phyloP scores from a whole-genome alignment of 78 protist species.

The Isochrysis galbana region DNA sequence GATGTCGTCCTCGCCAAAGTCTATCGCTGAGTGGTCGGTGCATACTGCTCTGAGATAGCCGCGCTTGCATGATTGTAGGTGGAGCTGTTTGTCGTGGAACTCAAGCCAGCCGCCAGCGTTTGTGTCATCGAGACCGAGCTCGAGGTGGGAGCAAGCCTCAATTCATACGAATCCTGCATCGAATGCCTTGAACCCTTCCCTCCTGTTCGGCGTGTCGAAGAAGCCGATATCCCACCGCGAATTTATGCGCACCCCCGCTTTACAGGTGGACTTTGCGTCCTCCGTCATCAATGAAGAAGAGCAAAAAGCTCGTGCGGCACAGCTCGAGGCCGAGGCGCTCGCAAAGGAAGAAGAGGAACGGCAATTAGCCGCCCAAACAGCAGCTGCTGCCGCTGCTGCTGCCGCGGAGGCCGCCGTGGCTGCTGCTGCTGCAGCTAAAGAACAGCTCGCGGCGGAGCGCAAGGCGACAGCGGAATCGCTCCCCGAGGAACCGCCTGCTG shows the following conservation, averaged over 20 bases:
- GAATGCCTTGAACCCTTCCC: no score
- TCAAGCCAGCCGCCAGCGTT: background rate
- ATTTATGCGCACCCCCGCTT: no score
- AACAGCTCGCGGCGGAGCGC: background rate
- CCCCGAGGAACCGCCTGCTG: background rate
- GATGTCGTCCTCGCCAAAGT: no score
- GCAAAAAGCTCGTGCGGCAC: background rate
- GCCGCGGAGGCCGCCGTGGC: background rate
- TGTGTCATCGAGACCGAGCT: conserved; percentile 25
- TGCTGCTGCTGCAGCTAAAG: background rate
- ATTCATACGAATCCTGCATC: no score
- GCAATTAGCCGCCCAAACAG: background rate
- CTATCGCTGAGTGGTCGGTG: no score
- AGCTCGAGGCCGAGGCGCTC: background rate
- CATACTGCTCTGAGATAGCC: background rate
- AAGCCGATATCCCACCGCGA: no score
- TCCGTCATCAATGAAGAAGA: conserved; percentile 8
- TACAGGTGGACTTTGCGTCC: conserved; percentile 1
- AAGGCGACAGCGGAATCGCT: background rate
- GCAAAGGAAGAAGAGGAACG: background rate
- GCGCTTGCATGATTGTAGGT: background rate
- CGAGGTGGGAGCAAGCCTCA: no score
- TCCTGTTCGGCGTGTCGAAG: no score
- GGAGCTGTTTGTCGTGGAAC: background rate
- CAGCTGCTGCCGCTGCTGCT: background rate